Evolutionary conservation across 2,329 filamentous ascomycete genomes (phyloP).

Genomic region (Didymella keratinophila): DNA sequence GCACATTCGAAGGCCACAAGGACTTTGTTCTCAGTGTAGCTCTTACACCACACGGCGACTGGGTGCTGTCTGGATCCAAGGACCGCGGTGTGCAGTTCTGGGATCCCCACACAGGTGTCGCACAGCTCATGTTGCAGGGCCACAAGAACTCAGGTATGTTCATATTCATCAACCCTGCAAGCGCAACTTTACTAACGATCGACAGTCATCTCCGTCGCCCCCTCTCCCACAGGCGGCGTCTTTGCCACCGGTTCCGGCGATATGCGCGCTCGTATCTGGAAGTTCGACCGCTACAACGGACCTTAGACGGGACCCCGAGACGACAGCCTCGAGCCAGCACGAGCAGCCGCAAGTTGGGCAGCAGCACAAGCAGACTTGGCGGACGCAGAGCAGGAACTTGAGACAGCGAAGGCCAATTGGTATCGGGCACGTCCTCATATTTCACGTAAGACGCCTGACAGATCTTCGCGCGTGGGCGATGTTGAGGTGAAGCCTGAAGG

Average conservation of each 20-base stretch:
- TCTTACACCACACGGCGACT: constrained; percentile 89
- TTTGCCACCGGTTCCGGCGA: constrained; percentile 98
- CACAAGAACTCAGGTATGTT: constrained; percentile 90
- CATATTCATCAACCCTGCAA: background rate
- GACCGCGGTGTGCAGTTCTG: constrained; percentile 98
- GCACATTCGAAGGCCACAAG: constrained; percentile 98
- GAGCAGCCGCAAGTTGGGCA: background rate
- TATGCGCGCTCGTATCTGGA: constrained; percentile 98
- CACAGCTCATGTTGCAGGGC: constrained; percentile 97
- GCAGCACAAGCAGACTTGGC: background rate
- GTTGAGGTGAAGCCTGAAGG: background rate
- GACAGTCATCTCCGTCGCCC: constrained; percentile 91
- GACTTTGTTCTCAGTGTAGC: constrained; percentile 98
- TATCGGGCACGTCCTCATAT: background rate
- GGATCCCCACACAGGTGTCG: constrained; percentile 91
- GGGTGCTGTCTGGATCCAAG: constrained; percentile 97
- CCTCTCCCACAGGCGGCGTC: constrained; percentile 83
- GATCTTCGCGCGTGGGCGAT: background rate
- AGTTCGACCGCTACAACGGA: constrained; percentile 53
- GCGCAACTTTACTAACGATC: constrained; percentile 23
- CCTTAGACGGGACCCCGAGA: constrained; percentile 27
- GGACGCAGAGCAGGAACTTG: background rate
- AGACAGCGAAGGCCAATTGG: background rate
- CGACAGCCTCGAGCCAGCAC: background rate
- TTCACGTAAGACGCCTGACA: background rate